phyloP scores from a whole-genome alignment of 768 basidiomycete genomes.

The Auriculariales sp. region DNA sequence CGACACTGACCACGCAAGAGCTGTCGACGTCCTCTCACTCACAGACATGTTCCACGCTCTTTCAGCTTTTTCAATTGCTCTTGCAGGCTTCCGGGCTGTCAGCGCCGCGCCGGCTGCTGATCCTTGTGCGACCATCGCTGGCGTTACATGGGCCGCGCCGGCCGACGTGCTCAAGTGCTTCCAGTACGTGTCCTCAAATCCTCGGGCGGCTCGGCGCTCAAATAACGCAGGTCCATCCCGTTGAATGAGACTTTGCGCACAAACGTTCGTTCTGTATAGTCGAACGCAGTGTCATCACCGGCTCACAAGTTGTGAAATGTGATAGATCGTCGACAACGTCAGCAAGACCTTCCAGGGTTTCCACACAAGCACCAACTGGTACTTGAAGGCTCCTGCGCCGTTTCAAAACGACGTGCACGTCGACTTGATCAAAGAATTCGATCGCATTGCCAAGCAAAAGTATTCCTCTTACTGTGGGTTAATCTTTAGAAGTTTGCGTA shows the following conservation, averaged over 20 bases:
- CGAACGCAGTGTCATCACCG: neutral
- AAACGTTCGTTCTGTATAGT: conserved; percentile 25
- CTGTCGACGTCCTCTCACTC: too few species aligned
- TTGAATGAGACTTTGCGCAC: conserved; percentile 31
- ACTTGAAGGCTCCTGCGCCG: conserved; percentile 37
- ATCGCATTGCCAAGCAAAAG: conserved; percentile 25
- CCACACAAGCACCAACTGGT: conserved; percentile 48
- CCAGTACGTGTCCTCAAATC: conserved; percentile 7
- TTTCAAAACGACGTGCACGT: conserved; percentile 42
- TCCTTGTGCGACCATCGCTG: conserved; percentile 37
- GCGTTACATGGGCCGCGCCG: conserved; percentile 41
- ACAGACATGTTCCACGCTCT: too few species aligned
- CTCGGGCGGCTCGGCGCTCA: neutral
- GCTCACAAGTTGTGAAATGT: neutral
- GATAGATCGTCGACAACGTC: conserved; percentile 39
- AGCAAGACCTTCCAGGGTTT: conserved; percentile 39
- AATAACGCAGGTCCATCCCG: conserved; percentile 21
- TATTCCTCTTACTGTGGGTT: conserved; percentile 41
- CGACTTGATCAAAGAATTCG: conserved; percentile 35
- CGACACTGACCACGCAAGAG: too few species aligned
- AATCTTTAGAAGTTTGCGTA: neutral
- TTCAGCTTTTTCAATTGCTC: neutral
- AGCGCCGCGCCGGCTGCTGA: conserved; percentile 14
- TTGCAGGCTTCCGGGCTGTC: neutral
- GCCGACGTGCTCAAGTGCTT: conserved; percentile 36